Evolutionary conservation across 768 basidiomycete genomes (phyloP), one percentile per base, ranked within the genome.

Genomic region (Amanita inopinata): DNA sequence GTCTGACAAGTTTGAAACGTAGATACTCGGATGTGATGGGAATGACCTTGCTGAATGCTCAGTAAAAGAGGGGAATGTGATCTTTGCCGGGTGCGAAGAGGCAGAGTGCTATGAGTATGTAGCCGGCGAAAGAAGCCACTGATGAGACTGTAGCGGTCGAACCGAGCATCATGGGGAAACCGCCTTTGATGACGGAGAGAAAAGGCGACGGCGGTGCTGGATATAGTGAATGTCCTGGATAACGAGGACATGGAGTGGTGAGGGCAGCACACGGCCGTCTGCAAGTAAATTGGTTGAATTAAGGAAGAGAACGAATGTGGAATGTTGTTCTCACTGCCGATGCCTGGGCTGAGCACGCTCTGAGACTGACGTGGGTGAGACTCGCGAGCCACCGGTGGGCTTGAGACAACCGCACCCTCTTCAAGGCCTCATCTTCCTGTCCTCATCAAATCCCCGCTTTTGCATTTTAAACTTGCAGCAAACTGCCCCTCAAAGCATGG

Each of bases 61-160:
- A n/a, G n/a, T n/a, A n/a, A n/a, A n/a, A n/a, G n/a, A n/a, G n/a
- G n/a, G n/a, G n/a, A n/a, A 10, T 50, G 17, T 17, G 46, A 15
- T 18, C 28, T 27, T 9, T 30, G 15, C 32, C 34, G 40, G 49
- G 23, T 38, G 31, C 30, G 45, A 46, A 51, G 12, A 31, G 45
- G 45, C 19, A 45, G 46, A n/a, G 47, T 38, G 35, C 49, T 47
- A 30, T 48, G 51, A 30, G 51, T 24, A 31, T 63, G 62, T 54
- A 66, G 63, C 39, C 58, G 58, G 33, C 52, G 62, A 47, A 83
- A 82, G 59, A 81, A 82, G 40, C 57, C 62, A 33, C 78, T 64
- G 42, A 83, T 81, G 38, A 65, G 56, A 30, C 53, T 66, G 57
- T 83, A 83, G 38, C 80, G 74, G 56, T 79, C 77, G 39, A 76